Percentiles rank a stretch among this genome's conserved stretches.
These are phyloP conservation scores for Candida boleticola DNA, from an alignment of 805 yeast genomes.

Conservation along the genomic window DNA sequence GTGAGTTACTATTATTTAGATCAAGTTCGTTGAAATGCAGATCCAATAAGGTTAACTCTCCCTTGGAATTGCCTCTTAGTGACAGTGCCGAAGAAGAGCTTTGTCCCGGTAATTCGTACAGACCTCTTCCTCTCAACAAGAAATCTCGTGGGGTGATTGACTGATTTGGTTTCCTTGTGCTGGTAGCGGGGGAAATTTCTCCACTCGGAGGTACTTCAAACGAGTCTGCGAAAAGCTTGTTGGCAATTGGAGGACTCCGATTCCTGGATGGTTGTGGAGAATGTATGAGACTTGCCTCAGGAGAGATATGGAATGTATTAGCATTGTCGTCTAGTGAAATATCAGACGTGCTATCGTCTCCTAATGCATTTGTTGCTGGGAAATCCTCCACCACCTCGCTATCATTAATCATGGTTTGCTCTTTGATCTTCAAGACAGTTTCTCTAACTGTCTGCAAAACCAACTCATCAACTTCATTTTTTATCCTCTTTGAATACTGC, in stretches of 20 bases:
- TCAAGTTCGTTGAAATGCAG: constrained; percentile 23
- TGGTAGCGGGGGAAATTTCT: not conserved
- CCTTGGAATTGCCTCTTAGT: not conserved
- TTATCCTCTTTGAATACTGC: constrained; percentile 71
- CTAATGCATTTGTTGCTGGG: not conserved
- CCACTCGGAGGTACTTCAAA: constrained; percentile 3
- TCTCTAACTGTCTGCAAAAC: constrained; percentile 63
- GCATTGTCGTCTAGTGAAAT: constrained; percentile 1
- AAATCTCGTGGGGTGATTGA: constrained; percentile 50
- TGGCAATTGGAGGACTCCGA: constrained; percentile 21
- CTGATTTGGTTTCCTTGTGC: constrained; percentile 11
- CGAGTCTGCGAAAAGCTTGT: constrained; percentile 14
- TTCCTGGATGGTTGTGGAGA: constrained; percentile 37
- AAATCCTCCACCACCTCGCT: not conserved
- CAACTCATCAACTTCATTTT: constrained; percentile 70
- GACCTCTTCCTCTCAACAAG: constrained; percentile 17
- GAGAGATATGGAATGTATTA: not conserved
- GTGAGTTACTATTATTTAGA: constrained; percentile 17
- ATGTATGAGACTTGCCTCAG: constrained; percentile 12
- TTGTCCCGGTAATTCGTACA: not conserved
- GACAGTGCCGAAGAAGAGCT: not conserved
- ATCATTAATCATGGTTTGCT: constrained; percentile 22
- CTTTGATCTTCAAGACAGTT: constrained; percentile 56
- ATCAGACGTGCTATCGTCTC: constrained; percentile 1
- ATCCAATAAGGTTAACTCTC: not conserved